Evolutionary conservation across 805 yeast species (phyloP), one percentile per base, ranked within the genome.

Genomic region (Saturnispora diversa): DNA sequence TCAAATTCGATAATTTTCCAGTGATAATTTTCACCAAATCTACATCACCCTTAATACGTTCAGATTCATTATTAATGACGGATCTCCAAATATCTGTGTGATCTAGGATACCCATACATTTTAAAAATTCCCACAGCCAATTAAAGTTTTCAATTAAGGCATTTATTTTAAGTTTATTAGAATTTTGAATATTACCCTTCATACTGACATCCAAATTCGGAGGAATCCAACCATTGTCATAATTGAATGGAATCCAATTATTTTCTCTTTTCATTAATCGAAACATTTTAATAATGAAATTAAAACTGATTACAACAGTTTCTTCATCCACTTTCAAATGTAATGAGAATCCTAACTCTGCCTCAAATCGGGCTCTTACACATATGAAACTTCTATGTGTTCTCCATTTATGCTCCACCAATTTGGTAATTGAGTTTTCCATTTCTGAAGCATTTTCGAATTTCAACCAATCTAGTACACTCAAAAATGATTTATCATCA

Each of bases 131-230:
- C 11, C 82, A 52, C 26, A 77, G 60, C 6, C 69, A 47, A 47
- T 80, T 80, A 26, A 80, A 46, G 26, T 63, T 59, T 27, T 68
- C 65, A 16, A 76, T 54, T 26, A 74, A 56, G 25, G 70, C 63
- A 47, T 76, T 76, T 26, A 72, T 48, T 35, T 68, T 64, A 31
- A 66, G 52, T 47, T 76, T 77, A 45, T 66, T 67, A 1, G 54
- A 52, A 37, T 52, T 54, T 53, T 49, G 45, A 6, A 56, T 43
- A 28, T 54, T 58, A 2, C 50, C 51, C 15, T 44, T 44, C 42
- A 51, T 52, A 4, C 35, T 40, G 19, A 53, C 45, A 12, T 48
- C 49, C 9, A 46, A 42, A 13, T 42, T 49, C n/a, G 35, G 42
- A 0, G 58, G 49, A 22, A 56, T 44, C 61, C 59, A 55, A 22